A percentile compares a stretch with the other conserved stretches of the same genome.
Evolutionary conservation across 2,329 filamentous ascomycete species (phyloP).

Genomic region (Xylariaceae sp.): DNA sequence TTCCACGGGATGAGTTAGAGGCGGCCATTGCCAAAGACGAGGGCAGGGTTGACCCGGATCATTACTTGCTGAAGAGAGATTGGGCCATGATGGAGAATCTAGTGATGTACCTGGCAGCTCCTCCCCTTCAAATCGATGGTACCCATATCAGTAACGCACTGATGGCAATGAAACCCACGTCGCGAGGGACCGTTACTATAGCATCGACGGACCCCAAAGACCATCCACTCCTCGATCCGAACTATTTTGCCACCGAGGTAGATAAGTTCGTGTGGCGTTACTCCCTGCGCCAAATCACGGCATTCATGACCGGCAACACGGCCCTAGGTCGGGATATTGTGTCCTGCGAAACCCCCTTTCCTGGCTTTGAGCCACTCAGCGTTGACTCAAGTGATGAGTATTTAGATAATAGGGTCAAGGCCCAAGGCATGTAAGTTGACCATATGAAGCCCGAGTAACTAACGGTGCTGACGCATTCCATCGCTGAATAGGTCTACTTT

Average conservation of each 20-base stretch:
- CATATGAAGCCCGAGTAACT: not conserved
- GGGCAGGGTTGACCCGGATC: conserved; percentile 23
- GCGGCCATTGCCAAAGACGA: conserved; percentile 36
- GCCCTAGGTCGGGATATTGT: conserved; percentile 28
- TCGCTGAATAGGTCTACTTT: not conserved
- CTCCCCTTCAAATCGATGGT: conserved; percentile 23
- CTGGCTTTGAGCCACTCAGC: conserved; percentile 21
- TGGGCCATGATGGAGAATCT: conserved; percentile 37
- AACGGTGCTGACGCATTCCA: not conserved
- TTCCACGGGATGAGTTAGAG: conserved; percentile 19
- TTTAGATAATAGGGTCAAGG: conserved; percentile 29
- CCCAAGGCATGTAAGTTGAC: conserved; percentile 15
- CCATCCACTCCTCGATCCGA: conserved; percentile 33
- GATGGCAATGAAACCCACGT: conserved; percentile 32
- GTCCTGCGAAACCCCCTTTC: conserved; percentile 19
- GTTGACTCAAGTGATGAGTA: conserved; percentile 29
- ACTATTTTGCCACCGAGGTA: conserved; percentile 33
- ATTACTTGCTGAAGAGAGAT: conserved; percentile 31
- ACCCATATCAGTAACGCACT: conserved; percentile 28
- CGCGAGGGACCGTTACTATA: conserved; percentile 32
- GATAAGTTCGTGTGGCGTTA: conserved; percentile 32
- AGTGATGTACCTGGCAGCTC: conserved; percentile 30
- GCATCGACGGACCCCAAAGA: conserved; percentile 27
- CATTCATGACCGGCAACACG: conserved; percentile 30
- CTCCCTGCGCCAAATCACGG: conserved; percentile 21